Evolutionary conservation across 805 yeast genomes (phyloP), one percentile per base, ranked within the genome.

Genomic region (Saccharomycopsis fermentans): DNA sequence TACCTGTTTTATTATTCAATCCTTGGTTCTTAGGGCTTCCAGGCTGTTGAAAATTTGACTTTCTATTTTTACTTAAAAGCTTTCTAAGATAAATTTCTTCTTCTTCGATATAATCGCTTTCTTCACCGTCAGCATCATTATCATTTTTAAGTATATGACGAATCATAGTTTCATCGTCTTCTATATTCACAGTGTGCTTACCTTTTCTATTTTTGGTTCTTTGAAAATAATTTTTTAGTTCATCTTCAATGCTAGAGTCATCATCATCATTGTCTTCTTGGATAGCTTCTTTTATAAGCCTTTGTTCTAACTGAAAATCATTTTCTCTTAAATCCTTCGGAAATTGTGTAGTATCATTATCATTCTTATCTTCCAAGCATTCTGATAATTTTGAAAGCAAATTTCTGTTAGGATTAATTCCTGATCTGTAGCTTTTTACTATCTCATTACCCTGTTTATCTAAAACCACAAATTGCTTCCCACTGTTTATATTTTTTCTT

Each of bases 1-100:
- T 56, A 19, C 57, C 59, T 21, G 55, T 21, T 3, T 27, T 37
- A 9, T 40, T 35, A 40, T 57, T 62, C 50, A 43, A 43, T 43
- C 50, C 50, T 43, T 43, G 50, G 26, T 43, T 43, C 9, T 26
- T 43, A n/a, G 50, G 50, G 24, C 50, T 43, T 19, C 2, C 16
- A 11, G 50, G 24, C n/a, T 43, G 21, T 16, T 16, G 26, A 8
- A 3, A 5, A 11, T 37, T 29, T 29, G 53, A 50, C 16, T 11
- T n/a, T 50, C 37, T 59, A 39, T 56, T 56, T 24, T 57, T 57
- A 11, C 21, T 40, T n/a, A 60, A 39, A 17, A 59, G 39, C 27
- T 52, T 19, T 35, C 34, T 16, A 16, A 61, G 43, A 34, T 59
- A 61, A 11, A 52, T 59, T 47, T 61, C 63, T 19, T 61, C 55